phyloP scores from a whole-genome alignment of 2,329 filamentous ascomycete genomes.

The Cladosporium sp. region DNA sequence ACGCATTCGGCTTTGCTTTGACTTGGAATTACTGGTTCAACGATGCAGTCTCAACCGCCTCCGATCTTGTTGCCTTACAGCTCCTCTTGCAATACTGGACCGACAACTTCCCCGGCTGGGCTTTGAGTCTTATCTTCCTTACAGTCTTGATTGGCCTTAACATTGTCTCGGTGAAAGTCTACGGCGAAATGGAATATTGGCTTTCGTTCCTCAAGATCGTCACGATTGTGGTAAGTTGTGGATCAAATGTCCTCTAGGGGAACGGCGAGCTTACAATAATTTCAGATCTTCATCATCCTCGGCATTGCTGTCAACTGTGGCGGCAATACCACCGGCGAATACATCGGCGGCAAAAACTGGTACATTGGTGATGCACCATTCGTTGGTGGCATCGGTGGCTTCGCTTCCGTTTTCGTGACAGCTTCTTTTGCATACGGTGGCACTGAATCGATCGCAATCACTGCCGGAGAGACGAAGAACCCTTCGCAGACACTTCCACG shows the following conservation, averaged over 20 bases:
- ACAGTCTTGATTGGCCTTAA: slow-evolving; percentile 51
- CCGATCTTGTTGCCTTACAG: slow-evolving; percentile 58
- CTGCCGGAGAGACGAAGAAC: slow-evolving; percentile 62
- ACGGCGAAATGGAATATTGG: slow-evolving; percentile 55
- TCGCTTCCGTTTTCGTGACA: slow-evolving; percentile 61
- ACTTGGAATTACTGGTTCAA: slow-evolving; percentile 64
- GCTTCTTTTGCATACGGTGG: slow-evolving; percentile 59
- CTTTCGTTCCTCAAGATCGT: slow-evolving; percentile 53
- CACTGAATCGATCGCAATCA: slow-evolving; percentile 59
- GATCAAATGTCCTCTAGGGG: too few relatives aligned
- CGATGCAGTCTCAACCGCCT: slow-evolving; percentile 57
- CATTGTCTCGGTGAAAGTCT: slow-evolving; percentile 50
- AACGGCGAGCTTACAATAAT: neutral
- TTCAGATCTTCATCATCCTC: slow-evolving; percentile 55
- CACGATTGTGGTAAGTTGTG: slow-evolving; percentile 39
- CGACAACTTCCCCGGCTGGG: slow-evolving; percentile 60
- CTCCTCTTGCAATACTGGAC: slow-evolving; percentile 60
- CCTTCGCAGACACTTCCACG: slow-evolving; percentile 58
- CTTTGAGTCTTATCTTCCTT: slow-evolving; percentile 59
- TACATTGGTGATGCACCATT: slow-evolving; percentile 59
- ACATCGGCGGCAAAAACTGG: slow-evolving; percentile 66
- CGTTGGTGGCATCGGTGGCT: slow-evolving; percentile 61
- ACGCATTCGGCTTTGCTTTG: slow-evolving; percentile 72
- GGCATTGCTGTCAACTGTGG: slow-evolving; percentile 59
- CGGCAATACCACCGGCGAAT: slow-evolving; percentile 62